Conservation (phyloP, 2,329 filamentous ascomycete species). For the Talaromyces albobiverticillius region DNA sequence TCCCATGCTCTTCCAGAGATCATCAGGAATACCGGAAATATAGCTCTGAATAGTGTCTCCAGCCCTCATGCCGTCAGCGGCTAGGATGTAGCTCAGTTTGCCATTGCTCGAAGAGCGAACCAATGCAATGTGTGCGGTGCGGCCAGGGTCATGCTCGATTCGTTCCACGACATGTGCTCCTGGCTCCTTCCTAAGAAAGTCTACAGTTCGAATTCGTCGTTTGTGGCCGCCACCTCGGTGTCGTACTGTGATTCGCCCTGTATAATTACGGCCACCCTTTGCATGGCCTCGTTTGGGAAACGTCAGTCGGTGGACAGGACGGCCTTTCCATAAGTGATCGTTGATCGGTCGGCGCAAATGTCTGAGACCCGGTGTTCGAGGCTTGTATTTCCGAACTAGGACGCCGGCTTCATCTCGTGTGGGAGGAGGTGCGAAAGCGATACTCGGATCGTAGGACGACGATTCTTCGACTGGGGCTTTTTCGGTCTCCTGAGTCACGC, state of each 20-base stretch:
- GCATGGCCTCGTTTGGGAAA: conserved; percentile 88
- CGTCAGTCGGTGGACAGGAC: conserved; percentile 77
- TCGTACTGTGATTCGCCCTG: conserved; percentile 79
- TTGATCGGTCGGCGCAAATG: conserved; percentile 92
- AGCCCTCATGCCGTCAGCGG: conserved; percentile 88
- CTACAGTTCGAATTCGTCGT: conserved; percentile 84
- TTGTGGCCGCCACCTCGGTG: conserved; percentile 92
- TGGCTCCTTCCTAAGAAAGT: conserved; percentile 75
- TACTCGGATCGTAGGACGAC: conserved; percentile 35
- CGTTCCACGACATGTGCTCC: conserved; percentile 87
- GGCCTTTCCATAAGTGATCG: conserved; percentile 94
- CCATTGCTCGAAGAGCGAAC: conserved; percentile 71
- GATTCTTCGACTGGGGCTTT: conserved; percentile 22
- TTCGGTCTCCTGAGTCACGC: conserved; percentile 35
- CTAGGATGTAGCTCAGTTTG: conserved; percentile 84
- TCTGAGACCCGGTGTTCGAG: conserved; percentile 84
- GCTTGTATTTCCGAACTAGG: conserved; percentile 81
- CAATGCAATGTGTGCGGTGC: conserved; percentile 89
- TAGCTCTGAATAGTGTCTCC: conserved; percentile 94
- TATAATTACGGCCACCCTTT: conserved; percentile 89
- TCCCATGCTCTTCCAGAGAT: conserved; percentile 87
- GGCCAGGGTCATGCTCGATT: conserved; percentile 93
- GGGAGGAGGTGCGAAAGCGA: conserved; percentile 46
- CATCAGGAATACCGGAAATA: conserved; percentile 79
- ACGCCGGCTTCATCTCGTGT: conserved; percentile 40